phyloP scores from a whole-genome alignment of 345 rosid genomes.

The Passiflora organensis region DNA sequence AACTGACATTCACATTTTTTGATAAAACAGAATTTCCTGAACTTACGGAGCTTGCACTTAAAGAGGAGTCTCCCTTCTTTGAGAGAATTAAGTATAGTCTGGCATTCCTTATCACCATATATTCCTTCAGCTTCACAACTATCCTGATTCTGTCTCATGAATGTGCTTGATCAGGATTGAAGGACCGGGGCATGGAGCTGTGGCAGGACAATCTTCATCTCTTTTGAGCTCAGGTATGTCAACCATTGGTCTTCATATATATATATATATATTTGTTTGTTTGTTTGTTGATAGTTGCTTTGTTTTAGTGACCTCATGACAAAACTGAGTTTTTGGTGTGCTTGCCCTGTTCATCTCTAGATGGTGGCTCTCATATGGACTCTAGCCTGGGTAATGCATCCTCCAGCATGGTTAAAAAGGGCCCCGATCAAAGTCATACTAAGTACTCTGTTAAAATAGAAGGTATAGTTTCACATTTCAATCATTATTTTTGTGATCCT shows the following conservation, averaged over 20 bases:
- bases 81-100: slow-evolving; percentile 51
- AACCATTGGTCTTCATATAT: neutral
- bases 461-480: slow-evolving; percentile 45
- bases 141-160: slow-evolving; percentile 13
- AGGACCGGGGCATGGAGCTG: slow-evolving; percentile 43
- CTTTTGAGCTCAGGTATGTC: slow-evolving; percentile 40
- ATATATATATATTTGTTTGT: slow-evolving; percentile 4
- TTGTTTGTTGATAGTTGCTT: slow-evolving; percentile 1
- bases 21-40: slow-evolving; percentile 59
- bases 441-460: slow-evolving; percentile 60
- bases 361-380: slow-evolving; percentile 21
- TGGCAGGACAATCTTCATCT: slow-evolving; percentile 40
- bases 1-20: slow-evolving; percentile 10
- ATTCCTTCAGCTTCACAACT: slow-evolving; percentile 1
- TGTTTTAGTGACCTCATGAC: slow-evolving; percentile 1
- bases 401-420: slow-evolving; percentile 40
- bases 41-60: slow-evolving; percentile 36
- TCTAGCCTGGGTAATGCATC: slow-evolving; percentile 28
- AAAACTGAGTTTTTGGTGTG: slow-evolving; percentile 5
- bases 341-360: slow-evolving; percentile 19
- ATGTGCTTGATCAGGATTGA: slow-evolving; percentile 44
- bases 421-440: slow-evolving; percentile 36
- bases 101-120: slow-evolving; percentile 8
- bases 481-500: neutral
- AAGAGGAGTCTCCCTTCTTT: slow-evolving; percentile 46